Percentiles rank a stretch among this genome's conserved stretches.
phyloP scores from a whole-genome alignment of 805 yeast genomes.

The Jamesozyma hellenica region DNA sequence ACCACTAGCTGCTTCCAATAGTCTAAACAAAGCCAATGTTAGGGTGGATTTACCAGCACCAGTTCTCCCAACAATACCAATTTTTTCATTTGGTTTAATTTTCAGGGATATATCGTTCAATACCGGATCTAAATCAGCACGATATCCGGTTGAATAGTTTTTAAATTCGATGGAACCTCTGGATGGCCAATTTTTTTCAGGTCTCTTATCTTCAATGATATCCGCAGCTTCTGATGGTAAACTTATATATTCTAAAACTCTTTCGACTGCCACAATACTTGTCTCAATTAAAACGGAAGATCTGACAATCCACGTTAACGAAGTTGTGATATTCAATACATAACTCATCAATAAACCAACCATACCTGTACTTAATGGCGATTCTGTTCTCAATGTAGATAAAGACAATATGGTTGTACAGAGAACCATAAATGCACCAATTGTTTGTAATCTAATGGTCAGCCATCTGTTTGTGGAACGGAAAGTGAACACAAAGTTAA shows the following conservation, averaged over 20 bases:
- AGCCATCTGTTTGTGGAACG: conserved; percentile 58
- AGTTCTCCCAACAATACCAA: conserved; percentile 70
- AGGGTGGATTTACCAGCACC: conserved; percentile 68
- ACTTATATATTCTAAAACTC: conserved; percentile 50
- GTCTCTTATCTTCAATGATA: conserved; percentile 37
- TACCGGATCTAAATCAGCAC: conserved; percentile 50
- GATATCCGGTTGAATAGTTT: conserved; percentile 48
- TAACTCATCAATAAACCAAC: conserved; percentile 59
- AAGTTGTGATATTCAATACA: conserved; percentile 45
- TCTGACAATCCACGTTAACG: conserved; percentile 48
- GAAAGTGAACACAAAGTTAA: conserved; percentile 39
- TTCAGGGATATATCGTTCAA: conserved; percentile 38
- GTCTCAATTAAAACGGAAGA: conserved; percentile 55
- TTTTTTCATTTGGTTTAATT: conserved; percentile 46
- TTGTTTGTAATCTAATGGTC: conserved; percentile 48
- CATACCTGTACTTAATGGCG: conserved; percentile 46
- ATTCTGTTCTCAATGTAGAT: conserved; percentile 29
- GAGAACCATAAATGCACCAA: conserved; percentile 48
- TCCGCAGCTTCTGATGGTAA: conserved; percentile 39
- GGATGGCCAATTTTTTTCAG: conserved; percentile 43
- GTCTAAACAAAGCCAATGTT: conserved; percentile 50
- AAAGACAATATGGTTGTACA: conserved; percentile 40
- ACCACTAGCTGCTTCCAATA: conserved; percentile 50
- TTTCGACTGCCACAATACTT: conserved; percentile 55
- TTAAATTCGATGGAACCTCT: conserved; percentile 41